Base-by-base conservation (phyloP, 768 basidiomycete species). In the Trametes punicea region DNA sequence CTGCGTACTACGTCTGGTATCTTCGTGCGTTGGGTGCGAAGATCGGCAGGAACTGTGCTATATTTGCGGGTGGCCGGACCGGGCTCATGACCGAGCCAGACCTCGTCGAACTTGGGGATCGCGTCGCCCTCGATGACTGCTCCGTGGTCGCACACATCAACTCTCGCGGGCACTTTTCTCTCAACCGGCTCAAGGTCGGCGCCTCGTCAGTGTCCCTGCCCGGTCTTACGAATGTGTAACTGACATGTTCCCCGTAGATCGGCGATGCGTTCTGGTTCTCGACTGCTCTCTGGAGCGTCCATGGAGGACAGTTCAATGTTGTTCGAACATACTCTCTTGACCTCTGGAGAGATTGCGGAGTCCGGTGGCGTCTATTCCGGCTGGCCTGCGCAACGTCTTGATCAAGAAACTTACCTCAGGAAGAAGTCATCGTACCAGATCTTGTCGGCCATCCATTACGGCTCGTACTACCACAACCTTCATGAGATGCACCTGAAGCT, bases 301-400 rank as follows among this genome's bases (percentile, higher is more conserved):
- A 80, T 80, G 78, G 78, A 80, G 63, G 72, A 75, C 54, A 70
- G 67, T 61, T 76, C 74, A 56, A 75, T 78, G 74, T 74, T 80
- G 7, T 73, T 70, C 57, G 78, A 80, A 62, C 78, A 80, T 54
- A 77, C 77, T 1, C 71, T 80, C 6, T 62, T 78, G 23, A 73
- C 77, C 4, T 78, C 78, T 2, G 78, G 78, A 1, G 78, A 79
- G 47, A 70, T 78, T 42, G 76, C 77, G 2, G 76, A 79, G 55
- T 61, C 69, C 8, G 74, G 72, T n/a, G 60, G 61, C 16, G 67
- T 70, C 26, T 79, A 79, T 56, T 68, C 68, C n/a, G 77, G 78
- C 6, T 79, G 78, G 78, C 78, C 78, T 18, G 78, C 71, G 4
- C 71, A 68, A 46, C 63, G 56, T 38, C 29, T 71, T 11, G 69